phyloP scores from a whole-genome alignment of 2,329 filamentous ascomycete genomes.

The Epichloe uncinata region DNA sequence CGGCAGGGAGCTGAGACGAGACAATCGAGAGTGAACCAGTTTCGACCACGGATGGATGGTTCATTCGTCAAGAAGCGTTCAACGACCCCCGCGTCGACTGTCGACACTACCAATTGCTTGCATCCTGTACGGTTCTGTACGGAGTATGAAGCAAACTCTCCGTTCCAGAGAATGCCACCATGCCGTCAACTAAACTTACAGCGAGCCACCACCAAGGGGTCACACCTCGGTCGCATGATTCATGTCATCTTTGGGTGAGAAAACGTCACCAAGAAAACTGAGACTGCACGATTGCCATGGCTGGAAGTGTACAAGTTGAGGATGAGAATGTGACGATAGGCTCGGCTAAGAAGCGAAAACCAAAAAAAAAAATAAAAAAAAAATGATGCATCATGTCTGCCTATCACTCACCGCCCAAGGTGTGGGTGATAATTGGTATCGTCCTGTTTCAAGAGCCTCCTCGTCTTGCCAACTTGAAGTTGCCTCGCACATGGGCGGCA shows the following conservation, averaged over 20 bases:
- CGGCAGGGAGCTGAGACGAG: not conserved
- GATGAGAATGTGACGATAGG: not conserved
- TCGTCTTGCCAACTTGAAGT: no score
- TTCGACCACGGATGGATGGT: not conserved
- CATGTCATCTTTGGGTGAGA: not conserved
- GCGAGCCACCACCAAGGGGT: not conserved
- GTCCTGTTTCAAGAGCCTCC: not conserved
- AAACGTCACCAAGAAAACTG: not conserved
- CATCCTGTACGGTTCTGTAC: no score
- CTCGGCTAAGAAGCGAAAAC: not conserved
- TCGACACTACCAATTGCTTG: no score
- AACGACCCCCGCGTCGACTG: not conserved
- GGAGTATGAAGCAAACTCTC: no score
- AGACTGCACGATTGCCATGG: not conserved
- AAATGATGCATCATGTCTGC: no score
- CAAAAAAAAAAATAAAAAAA: not conserved
- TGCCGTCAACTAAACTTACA: no score
- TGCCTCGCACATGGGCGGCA: not conserved
- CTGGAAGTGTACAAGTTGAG: no score
- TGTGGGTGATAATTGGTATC: not conserved
- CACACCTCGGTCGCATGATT: not conserved
- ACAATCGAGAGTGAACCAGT: not conserved
- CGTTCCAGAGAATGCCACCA: no score
- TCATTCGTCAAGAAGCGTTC: not conserved
- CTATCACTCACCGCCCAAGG: no score